Conservation (phyloP, 2,329 filamentous ascomycete species). For the Orbilia blumenaviensis region DNA sequence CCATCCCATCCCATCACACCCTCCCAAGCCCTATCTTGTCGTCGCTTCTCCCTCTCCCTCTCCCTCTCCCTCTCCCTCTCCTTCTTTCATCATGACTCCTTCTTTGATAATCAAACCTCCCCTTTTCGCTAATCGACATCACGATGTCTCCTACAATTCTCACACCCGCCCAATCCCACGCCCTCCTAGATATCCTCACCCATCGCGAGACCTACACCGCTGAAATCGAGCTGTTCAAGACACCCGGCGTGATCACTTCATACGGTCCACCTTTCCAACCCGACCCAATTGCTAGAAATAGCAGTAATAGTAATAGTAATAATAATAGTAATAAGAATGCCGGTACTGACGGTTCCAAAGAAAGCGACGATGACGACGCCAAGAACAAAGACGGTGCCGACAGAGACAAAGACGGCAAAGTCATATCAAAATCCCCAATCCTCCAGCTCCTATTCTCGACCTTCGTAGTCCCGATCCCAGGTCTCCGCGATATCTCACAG, state of each 20-base stretch:
- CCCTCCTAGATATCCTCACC: constrained; percentile 70
- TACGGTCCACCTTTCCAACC: constrained; percentile 76
- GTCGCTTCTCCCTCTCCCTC: constrained; percentile 45
- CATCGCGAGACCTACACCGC: constrained; percentile 69
- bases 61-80: constrained; percentile 20
- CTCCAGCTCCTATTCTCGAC: constrained; percentile 74
- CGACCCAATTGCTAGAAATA: constrained; percentile 49
- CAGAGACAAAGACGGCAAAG: neutral
- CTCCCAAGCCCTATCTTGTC: too few relatives aligned
- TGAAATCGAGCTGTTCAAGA: constrained; percentile 77
- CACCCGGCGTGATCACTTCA: constrained; percentile 69
- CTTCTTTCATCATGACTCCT: constrained; percentile 7
- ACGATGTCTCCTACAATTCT: constrained; percentile 63
- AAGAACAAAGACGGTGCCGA: constrained; percentile 45
- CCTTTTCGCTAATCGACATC: constrained; percentile 57
- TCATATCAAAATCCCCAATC: constrained; percentile 69
- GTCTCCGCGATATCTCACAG: constrained; percentile 69
- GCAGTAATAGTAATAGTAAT: constrained; percentile 22
- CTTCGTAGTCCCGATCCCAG: constrained; percentile 73
- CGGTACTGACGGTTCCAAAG: constrained; percentile 25
- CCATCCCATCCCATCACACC: constrained; percentile 50
- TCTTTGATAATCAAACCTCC: constrained; percentile 21
- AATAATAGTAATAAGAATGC: neutral
- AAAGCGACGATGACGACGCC: constrained; percentile 55
- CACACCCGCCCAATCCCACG: constrained; percentile 63